These are phyloP conservation scores for Paramecium caudatum DNA, from an alignment of 73 alveolate species.

Conservation along the genomic window DNA sequence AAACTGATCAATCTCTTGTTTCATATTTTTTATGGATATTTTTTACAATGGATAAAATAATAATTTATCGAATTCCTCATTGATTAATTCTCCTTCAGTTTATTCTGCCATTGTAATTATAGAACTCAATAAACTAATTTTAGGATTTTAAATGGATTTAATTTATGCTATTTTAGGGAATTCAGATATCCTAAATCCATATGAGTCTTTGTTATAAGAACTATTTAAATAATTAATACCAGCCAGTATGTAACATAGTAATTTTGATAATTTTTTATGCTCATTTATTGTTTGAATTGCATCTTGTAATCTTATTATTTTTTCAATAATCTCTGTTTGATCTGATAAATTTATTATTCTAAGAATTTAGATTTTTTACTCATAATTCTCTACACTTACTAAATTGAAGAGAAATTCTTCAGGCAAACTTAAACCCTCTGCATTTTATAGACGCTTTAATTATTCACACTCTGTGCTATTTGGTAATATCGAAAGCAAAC, in stretches of 20 bases:
- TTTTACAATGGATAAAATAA: not conserved
- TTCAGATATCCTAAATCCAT: constrained; percentile 1
- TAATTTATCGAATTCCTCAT: not conserved
- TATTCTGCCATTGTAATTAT: constrained; percentile 2
- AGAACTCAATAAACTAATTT: not conserved
- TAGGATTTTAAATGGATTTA: not conserved
- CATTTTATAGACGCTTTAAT: not conserved
- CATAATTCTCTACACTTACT: not conserved
- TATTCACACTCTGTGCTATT: not conserved
- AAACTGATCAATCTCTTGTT: not conserved
- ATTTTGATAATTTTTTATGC: not conserved
- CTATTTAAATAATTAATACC: constrained; percentile 32
- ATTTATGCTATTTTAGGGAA: not conserved
- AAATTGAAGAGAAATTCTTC: not conserved
- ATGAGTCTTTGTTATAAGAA: constrained; percentile 4
- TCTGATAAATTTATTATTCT: not conserved
- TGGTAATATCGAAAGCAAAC: not conserved
- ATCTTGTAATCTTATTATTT: not conserved
- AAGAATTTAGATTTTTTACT: not conserved
- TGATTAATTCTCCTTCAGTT: not conserved
- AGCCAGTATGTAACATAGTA: constrained; percentile 16
- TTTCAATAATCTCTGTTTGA: not conserved
- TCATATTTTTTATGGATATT: not conserved
- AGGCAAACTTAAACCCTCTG: not conserved
- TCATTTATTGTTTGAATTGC: not conserved